Base-by-base conservation (phyloP, 495 filamentous ascomycete genomes). In the Aspergillus biplanus region DNA sequence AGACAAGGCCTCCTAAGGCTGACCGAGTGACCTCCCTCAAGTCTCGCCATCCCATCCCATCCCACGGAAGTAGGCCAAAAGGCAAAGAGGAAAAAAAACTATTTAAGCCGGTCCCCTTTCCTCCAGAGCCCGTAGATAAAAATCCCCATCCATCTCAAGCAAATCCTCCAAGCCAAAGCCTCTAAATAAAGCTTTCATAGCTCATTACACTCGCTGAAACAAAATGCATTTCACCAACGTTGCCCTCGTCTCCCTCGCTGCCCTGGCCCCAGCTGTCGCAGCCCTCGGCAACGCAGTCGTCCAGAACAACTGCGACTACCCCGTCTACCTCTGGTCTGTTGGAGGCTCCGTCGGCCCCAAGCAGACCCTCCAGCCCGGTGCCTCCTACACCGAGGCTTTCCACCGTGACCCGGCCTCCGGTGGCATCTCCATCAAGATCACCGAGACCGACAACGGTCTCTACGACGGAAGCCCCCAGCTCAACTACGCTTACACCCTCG, bases 271-370 rank as follows among this genome's bases (percentile, higher is more conserved):
- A 11, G 57, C 77, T 9, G 71, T 63, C 54, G 71, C 64, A 48
- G 83, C 85, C 48, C 69, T 83, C 50, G 83, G 84, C 67, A 71
- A 73, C 53, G 85, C 85, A 54, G 58, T 76, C 54, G 82, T 87
- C 9, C 60, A 73, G 59, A 87, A 87, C 74, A 50, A 50, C n/a
- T 50, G 47, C 5, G 78, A 79, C 55, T 86, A 82, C 57, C 63
- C 76, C 32, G 76, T 86, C 48, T 83, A 85, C 64, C 67, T 86
- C 59, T 86, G 84, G 84, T 84, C 83, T 12, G 85, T 87, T 48
- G 85, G 82, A 55, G 61, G 67, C 58, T 58, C 73, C n/a, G 69
- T 86, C 59, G 71, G 75, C 31, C 69, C 72, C 0, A 69, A 72
- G 57, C 72, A 76, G 56, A 79, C 75, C 33, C 65, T 87, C 48